These are phyloP conservation scores for Leptographium radiaticola DNA, from an alignment of 2,329 filamentous ascomycete genomes.

Conservation along the genomic window DNA sequence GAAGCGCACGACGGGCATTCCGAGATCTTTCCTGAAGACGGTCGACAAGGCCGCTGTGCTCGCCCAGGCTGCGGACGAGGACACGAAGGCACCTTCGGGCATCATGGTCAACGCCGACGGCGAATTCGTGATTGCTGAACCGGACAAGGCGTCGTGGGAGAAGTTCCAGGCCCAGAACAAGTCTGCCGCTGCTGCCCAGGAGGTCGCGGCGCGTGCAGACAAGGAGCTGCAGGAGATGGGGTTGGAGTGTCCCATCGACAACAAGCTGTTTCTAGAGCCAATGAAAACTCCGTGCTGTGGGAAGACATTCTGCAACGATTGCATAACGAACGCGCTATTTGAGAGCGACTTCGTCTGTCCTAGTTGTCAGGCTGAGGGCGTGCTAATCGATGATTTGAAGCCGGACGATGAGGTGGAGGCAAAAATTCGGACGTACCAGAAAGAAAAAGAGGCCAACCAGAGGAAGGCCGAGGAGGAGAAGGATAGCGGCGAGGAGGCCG, in stretches of 20 bases:
- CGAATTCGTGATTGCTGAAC: conserved; percentile 92
- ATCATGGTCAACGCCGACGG: conserved; percentile 98
- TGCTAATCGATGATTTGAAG: conserved; percentile 83
- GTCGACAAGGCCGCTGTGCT: conserved; percentile 80
- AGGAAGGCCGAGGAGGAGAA: conserved; percentile 17
- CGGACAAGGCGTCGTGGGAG: conserved; percentile 93
- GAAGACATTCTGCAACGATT: conserved; percentile 98
- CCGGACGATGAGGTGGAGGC: conserved; percentile 65
- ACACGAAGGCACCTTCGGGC: conserved; percentile 67
- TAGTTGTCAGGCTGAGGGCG: conserved; percentile 77
- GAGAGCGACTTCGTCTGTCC: conserved; percentile 97
- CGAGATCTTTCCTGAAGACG: conserved; percentile 86
- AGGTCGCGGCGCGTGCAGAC: conserved; percentile 62
- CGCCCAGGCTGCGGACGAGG: conserved; percentile 62
- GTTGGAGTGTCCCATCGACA: conserved; percentile 90
- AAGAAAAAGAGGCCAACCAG: conserved; percentile 36
- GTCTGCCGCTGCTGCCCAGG: conserved; percentile 69
- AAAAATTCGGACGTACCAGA: conserved; percentile 65
- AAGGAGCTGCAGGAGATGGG: conserved; percentile 82
- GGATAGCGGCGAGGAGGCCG: conserved; percentile 18
- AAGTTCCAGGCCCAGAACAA: conserved; percentile 92
- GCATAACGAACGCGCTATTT: conserved; percentile 97
- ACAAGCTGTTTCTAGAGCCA: conserved; percentile 95
- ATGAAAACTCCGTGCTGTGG: conserved; percentile 98
- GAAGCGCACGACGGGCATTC: conserved; percentile 94